Evolutionary conservation across 805 yeast genomes (phyloP).

Genomic region (Maudiozyma pseudohumilis): DNA sequence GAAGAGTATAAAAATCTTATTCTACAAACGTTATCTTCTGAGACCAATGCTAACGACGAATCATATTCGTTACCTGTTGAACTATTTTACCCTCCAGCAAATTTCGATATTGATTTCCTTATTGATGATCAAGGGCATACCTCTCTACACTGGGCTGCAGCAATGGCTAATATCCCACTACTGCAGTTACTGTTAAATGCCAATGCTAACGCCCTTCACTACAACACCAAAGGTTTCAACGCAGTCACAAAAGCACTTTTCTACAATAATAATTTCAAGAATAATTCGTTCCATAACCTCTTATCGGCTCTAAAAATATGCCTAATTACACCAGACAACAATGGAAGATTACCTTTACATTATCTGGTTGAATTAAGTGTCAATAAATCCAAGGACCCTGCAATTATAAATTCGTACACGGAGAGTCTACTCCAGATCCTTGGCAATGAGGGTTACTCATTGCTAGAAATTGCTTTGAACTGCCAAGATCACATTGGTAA

Average conservation of each 20-base stretch:
- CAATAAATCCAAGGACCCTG: constrained; percentile 37
- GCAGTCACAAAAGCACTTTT: constrained; percentile 58
- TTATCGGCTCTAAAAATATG: constrained; percentile 54
- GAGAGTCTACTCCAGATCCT: constrained; percentile 39
- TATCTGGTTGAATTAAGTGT: constrained; percentile 49
- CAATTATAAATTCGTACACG: constrained; percentile 46
- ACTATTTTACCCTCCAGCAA: constrained; percentile 47
- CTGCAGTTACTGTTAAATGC: constrained; percentile 45
- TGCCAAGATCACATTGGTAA: constrained; percentile 78
- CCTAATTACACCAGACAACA: constrained; percentile 59
- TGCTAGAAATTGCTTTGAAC: constrained; percentile 51
- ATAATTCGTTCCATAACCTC: constrained; percentile 48
- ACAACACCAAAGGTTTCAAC: constrained; percentile 53
- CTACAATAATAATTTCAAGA: constrained; percentile 63
- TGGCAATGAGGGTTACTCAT: constrained; percentile 30
- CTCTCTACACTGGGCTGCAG: constrained; percentile 77
- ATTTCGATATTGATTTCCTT: constrained; percentile 54
- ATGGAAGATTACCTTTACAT: constrained; percentile 66
- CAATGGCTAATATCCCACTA: constrained; percentile 57
- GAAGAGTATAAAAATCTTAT: constrained; percentile 24
- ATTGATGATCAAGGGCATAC: constrained; percentile 78
- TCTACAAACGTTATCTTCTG: constrained; percentile 24
- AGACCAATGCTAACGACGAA: constrained; percentile 21
- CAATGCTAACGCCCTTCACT: constrained; percentile 50
- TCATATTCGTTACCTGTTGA: constrained; percentile 28